Base-by-base conservation (phyloP, 345 rosid genomes). In the Nephelium lappaceum region DNA sequence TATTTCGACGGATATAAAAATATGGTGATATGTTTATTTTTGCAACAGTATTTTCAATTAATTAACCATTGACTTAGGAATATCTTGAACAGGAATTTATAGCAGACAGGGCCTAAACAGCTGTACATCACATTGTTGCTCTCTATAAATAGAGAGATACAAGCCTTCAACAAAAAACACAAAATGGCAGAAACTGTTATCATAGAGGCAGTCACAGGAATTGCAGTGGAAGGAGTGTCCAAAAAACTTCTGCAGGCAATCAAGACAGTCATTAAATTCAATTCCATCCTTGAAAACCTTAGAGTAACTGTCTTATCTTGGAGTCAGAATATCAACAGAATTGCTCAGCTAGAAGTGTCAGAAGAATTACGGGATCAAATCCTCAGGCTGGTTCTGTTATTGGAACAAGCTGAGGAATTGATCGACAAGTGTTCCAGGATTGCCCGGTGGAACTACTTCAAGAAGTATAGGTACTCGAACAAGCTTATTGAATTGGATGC, bases 381-480 rank as follows among this genome's bases (percentile, higher is more conserved):
- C 16, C 0, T 15, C 74, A 36, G 7, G 63, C 0, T 71, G 63
- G 38, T 51, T 21, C 63, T 27, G 63, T 21, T 51, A 53, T 6
- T 69, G 73, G 2, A 45, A 12, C n/a, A 69, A 47, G 73, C 73
- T 2, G 60, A 69, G 60, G 58, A 69, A 19, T 31, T 45, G 25
- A 15, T 69, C 24, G 2, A 69, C 39, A 69, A 5, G 27, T 71
- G 74, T 45, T 31, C 74, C 19, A 53, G 14, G 2, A 36, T 71
- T 18, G 9, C 45, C 25, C 9, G 74, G 74, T 71, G 74, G 74
- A 71, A 53, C 63, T 71, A 5, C n/a, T 69, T 14, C 39, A 69
- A 69, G 58, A 71, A 71, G 63, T 71, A 71, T 43, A 53, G 25
- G 63, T 53, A 53, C 45, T 19, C 74, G 0, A 31, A 71, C 4